Percentiles rank a stretch among this genome's conserved stretches.
These are phyloP conservation scores for Ustilago curta DNA, from an alignment of 1,284 basidiomycete species.

Conservation along the genomic window DNA sequence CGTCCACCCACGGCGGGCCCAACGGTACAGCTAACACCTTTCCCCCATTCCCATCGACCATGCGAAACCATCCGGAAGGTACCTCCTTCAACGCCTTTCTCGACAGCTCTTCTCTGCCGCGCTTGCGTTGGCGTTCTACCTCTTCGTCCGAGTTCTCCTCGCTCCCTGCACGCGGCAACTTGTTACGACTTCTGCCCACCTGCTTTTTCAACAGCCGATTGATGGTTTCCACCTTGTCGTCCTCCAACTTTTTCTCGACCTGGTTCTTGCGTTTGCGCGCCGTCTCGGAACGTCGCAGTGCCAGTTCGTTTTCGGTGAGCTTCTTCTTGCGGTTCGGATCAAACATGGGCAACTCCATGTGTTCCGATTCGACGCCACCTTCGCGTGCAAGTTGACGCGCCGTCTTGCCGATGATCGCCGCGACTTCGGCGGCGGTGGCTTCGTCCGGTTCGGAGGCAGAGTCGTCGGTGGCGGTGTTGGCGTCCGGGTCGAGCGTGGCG, in stretches of 20 bases:
- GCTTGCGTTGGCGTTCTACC: constrained; percentile 18
- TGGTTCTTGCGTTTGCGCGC: constrained; percentile 86
- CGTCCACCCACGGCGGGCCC: constrained; percentile 21
- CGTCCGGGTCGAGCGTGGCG: background rate
- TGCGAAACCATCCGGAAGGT: constrained; percentile 38
- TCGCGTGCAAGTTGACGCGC: constrained; percentile 63
- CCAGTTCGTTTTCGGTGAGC: constrained; percentile 83
- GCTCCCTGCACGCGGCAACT: constrained; percentile 36
- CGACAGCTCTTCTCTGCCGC: constrained; percentile 25
- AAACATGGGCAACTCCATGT: constrained; percentile 61
- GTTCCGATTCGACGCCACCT: constrained; percentile 45
- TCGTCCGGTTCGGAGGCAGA: constrained; percentile 41
- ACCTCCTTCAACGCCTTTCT: constrained; percentile 46
- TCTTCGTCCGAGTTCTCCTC: constrained; percentile 36
- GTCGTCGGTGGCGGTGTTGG: constrained; percentile 13
- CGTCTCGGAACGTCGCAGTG: constrained; percentile 83
- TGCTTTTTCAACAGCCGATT: constrained; percentile 86
- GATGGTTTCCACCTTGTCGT: constrained; percentile 90
- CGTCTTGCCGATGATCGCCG: constrained; percentile 56
- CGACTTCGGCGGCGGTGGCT: constrained; percentile 40
- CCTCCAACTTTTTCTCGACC: constrained; percentile 88
- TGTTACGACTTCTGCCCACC: constrained; percentile 60
- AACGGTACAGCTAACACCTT: constrained; percentile 34
- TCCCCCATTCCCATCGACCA: constrained; percentile 25
- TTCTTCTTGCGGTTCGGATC: constrained; percentile 76